phyloP scores from a whole-genome alignment of 495 filamentous ascomycete species.

The Talaromyces liani region DNA sequence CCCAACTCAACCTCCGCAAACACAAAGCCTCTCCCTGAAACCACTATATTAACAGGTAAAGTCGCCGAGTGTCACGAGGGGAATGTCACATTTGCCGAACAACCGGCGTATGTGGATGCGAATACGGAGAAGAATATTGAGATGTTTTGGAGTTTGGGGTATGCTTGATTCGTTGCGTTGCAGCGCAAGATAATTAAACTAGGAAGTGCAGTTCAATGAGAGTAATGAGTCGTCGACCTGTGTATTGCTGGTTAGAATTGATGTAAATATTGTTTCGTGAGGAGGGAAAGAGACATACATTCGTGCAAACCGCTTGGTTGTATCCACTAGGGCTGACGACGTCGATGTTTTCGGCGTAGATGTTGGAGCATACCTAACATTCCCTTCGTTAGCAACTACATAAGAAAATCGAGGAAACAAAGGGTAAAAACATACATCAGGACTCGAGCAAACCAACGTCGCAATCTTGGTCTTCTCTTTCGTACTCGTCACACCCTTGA shows the following conservation, averaged over 20 bases:
- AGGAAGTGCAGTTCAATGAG: conserved; percentile 35
- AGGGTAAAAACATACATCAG: conserved; percentile 29
- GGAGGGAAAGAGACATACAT: conserved; percentile 27
- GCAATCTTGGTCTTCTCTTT: conserved; percentile 44
- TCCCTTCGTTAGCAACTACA: neutral
- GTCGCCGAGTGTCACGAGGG: conserved; percentile 49
- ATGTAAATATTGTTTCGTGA: neutral
- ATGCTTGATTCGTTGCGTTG: conserved; percentile 21
- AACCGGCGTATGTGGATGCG: conserved; percentile 43
- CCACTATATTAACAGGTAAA: conserved; percentile 6
- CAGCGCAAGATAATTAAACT: neutral
- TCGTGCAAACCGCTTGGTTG: conserved; percentile 44
- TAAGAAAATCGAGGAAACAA: too few relatives aligned
- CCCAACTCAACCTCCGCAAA: neutral
- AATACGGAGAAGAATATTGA: conserved; percentile 44
- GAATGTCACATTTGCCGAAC: conserved; percentile 41
- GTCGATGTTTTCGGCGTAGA: conserved; percentile 42
- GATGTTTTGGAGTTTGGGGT: conserved; percentile 36
- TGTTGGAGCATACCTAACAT: conserved; percentile 42
- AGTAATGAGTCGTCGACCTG: conserved; percentile 31
- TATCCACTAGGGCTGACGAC: conserved; percentile 44
- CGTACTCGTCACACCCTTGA: conserved; percentile 47
- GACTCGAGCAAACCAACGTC: conserved; percentile 51
- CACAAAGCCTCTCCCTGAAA: neutral
- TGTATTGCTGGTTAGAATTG: neutral